Evolutionary conservation across 1,284 basidiomycete genomes (phyloP), one percentile per base, ranked within the genome.

Genomic region (Pholiota adiposa): DNA sequence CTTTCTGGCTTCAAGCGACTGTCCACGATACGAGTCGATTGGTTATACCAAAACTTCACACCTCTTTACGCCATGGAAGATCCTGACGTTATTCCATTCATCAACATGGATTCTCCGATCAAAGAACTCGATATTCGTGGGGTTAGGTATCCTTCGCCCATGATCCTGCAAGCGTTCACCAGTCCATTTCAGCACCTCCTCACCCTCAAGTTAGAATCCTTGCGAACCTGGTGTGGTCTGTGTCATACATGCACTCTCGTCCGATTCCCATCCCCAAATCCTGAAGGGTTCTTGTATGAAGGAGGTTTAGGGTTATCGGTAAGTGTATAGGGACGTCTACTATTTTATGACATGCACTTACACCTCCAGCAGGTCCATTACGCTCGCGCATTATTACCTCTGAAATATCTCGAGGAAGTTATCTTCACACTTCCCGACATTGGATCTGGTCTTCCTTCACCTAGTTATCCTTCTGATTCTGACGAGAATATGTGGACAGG

Each of bases 271-370:
- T 54, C 61, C 3, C 70, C 73, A 3, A 57, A 66, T 1, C 71
- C 72, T 5, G 62, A 66, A 18, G 61, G 51, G 7, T 58, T 76
- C 19, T 29, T 66, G 0, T 76, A 76, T 60, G 65, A 69, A 53
- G 69, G 64, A 36, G 75, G 74, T 1, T 41, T 67, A 16, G 76
- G 76, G 7, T 63, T 77, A 50, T 74, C 76, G 7, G 75, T 77
- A 40, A 44, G 71, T 67, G 23, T n/a, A 29, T 8, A 21, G 31
- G 8, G 53, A 5, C 12, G 7, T 57, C 14, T 49, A 40, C 8
- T 19, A 19, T 11, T 41, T 34, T 11, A 6, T 21, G 19, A 6
- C 51, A 1, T 29, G 7, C 38, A 31, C 36, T 51, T 21, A 19
- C 25, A 21, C 14, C 27, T 36, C 18, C 4, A 29, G 2, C 43